phyloP scores from a whole-genome alignment of 2,329 filamentous ascomycete species.

The Paradendryphiella salina region DNA sequence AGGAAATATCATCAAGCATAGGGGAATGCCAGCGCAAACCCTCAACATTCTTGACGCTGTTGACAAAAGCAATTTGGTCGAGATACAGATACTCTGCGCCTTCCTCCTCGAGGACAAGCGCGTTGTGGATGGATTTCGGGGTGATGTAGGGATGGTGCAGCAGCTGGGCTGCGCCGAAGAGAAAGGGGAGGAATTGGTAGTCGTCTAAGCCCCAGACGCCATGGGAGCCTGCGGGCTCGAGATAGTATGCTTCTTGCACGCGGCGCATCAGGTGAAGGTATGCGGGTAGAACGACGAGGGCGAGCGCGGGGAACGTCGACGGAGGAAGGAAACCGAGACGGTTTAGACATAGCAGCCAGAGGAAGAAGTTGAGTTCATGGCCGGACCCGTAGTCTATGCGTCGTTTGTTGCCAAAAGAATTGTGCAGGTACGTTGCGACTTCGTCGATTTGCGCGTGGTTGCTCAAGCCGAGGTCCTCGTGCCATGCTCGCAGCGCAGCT shows the following conservation, averaged over 20 bases:
- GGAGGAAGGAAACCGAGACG: constrained; percentile 68
- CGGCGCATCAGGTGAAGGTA: constrained; percentile 87
- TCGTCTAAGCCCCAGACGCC: constrained; percentile 59
- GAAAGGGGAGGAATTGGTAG: constrained; percentile 58
- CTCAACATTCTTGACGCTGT: constrained; percentile 93
- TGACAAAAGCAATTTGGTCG: constrained; percentile 90
- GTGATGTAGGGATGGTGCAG: constrained; percentile 67
- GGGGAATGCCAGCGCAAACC: constrained; percentile 94
- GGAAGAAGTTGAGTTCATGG: constrained; percentile 94
- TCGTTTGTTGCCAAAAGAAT: constrained; percentile 82
- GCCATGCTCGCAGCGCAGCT: constrained; percentile 61
- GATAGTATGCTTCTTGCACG: constrained; percentile 90
- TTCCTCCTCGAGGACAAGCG: constrained; percentile 84
- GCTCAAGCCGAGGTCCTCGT: constrained; percentile 61
- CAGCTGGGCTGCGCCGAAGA: constrained; percentile 55
- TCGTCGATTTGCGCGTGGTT: constrained; percentile 65
- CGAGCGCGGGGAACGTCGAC: constrained; percentile 71
- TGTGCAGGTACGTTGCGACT: constrained; percentile 74
- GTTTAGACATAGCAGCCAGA: constrained; percentile 94
- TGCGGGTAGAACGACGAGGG: constrained; percentile 75
- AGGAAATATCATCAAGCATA: constrained; percentile 97
- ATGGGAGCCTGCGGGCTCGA: constrained; percentile 71
- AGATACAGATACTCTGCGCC: constrained; percentile 84
- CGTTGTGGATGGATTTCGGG: constrained; percentile 74
- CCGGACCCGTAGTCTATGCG: constrained; percentile 93